phyloP scores from a whole-genome alignment of 169 alveolate species.

The Besnoitia besnoiti region DNA sequence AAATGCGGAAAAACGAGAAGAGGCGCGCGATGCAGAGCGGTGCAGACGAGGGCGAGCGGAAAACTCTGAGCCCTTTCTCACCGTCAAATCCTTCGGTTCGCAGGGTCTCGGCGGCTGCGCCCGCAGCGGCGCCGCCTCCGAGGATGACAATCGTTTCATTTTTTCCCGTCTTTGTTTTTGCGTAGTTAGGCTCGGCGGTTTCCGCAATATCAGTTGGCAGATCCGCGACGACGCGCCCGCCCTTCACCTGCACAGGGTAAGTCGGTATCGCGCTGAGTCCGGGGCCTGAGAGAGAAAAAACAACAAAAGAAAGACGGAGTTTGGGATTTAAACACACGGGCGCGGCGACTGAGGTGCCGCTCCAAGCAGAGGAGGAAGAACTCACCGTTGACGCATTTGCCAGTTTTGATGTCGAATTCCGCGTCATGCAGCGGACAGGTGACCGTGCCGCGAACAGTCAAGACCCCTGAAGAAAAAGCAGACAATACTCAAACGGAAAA shows the following conservation, averaged over 20 bases:
- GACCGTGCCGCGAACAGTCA: constrained; percentile 40
- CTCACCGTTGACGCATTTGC: constrained; percentile 69
- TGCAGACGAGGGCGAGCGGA: not conserved
- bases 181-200: not conserved
- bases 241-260: constrained; percentile 54
- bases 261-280: constrained; percentile 47
- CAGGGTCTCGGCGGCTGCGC: constrained; percentile 85
- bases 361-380: not conserved
- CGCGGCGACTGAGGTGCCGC: not conserved
- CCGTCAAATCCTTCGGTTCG: constrained; percentile 84
- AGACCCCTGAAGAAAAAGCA: constrained; percentile 7
- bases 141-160: constrained; percentile 76
- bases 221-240: constrained; percentile 38
- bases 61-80: not conserved
- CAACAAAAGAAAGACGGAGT: not conserved
- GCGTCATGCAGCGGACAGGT: constrained; percentile 70
- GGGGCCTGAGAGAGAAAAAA: constrained; percentile 49
- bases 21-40: not conserved
- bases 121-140: constrained; percentile 91
- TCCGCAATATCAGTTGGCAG: constrained; percentile 1
- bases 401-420: constrained; percentile 69
- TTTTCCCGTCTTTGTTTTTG: not conserved
- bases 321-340: no score
- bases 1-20: no score
- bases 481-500: no score